Conservation (phyloP, 208 protist genomes). For the Naegleria gruberi region DNA sequence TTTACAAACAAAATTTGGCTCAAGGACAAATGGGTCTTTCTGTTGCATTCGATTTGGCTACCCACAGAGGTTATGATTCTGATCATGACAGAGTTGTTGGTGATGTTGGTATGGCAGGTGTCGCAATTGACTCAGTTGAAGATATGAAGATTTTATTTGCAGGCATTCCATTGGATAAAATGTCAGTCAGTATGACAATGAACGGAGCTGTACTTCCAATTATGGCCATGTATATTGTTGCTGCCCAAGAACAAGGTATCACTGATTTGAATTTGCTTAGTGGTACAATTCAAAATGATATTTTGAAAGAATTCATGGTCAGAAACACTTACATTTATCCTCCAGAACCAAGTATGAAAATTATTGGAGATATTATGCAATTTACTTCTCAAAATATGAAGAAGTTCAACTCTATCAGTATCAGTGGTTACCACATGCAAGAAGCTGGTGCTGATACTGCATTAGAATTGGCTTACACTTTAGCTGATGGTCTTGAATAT, state of each 20-base stretch:
- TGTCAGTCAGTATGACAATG: constrained; percentile 93
- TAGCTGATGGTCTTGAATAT: constrained; percentile 89
- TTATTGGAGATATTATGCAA: constrained; percentile 88
- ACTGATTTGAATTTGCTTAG: constrained; percentile 58
- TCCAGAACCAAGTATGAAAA: constrained; percentile 77
- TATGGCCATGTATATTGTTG: constrained; percentile 86
- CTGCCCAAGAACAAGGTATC: constrained; percentile 81
- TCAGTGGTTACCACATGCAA: constrained; percentile 92
- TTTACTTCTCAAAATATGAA: constrained; percentile 83
- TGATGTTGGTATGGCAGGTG: constrained; percentile 93
- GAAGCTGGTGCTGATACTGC: constrained; percentile 76
- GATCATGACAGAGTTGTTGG: constrained; percentile 79
- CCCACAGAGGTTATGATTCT: constrained; percentile 90
- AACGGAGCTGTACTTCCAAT: constrained; percentile 90
- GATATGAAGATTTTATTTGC: constrained; percentile 78
- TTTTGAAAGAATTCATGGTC: constrained; percentile 95
- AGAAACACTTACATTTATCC: constrained; percentile 93
- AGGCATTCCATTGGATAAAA: constrained; percentile 81
- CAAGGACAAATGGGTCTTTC: constrained; percentile 83
- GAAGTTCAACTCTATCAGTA: constrained; percentile 86
- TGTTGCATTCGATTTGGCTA: constrained; percentile 90
- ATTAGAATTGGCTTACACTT: constrained; percentile 85
- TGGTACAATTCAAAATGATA: constrained; percentile 94
- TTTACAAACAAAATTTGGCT: constrained; percentile 75
- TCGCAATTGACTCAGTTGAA: constrained; percentile 80